Base-by-base conservation (phyloP, 1,139 yeast genomes). In the Pneumocystis carinii region DNA sequence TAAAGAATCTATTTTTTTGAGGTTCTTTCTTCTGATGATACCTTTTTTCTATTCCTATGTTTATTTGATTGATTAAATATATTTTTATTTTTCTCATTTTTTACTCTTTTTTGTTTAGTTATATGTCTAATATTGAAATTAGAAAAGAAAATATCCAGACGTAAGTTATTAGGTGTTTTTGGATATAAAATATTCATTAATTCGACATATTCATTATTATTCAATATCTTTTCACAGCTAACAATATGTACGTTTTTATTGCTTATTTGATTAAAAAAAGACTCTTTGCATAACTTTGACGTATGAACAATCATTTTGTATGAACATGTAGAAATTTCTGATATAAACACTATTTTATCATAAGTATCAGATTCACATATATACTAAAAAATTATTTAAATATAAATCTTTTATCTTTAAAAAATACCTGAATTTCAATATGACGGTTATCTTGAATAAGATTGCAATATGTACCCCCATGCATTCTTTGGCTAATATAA, bases 381-480 rank as follows among this genome's bases (percentile, higher is more conserved):
- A 48, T 48, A 48, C 55, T 48, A 48, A 24, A 48, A 24, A 19
- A 24, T 12, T 14, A 19, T 42, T 48, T 24, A 12, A 48, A 48
- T 8, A 5, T 24, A 12, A 48, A 48, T 10, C 4, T 8, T 24
- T 48, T 48, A 24, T 48, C 24, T 10, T 8, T 19, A 41, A 8
- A n/a, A 48, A 24, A 48, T 71, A 85, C 89, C 62, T 82, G 81
- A 2, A 90, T 75, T 63, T 85, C 87, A 1, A 84, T 76, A 1
- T 79, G 74, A 66, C 97, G 78, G 3, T 84, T 85, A 56, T 76
- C 74, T 0, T 80, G 80, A 0, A 94, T 87, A 61, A 86, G 70
- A 70, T 87, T 95, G 74, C 97, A 90, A 0, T 78, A 69, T 3
- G 83, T 81, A 1, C 97, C 97, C 65, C 78, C 75, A 0, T 74